Base-by-base conservation (phyloP, 2,329 filamentous ascomycete species). In the Periconia macrospinosa region DNA sequence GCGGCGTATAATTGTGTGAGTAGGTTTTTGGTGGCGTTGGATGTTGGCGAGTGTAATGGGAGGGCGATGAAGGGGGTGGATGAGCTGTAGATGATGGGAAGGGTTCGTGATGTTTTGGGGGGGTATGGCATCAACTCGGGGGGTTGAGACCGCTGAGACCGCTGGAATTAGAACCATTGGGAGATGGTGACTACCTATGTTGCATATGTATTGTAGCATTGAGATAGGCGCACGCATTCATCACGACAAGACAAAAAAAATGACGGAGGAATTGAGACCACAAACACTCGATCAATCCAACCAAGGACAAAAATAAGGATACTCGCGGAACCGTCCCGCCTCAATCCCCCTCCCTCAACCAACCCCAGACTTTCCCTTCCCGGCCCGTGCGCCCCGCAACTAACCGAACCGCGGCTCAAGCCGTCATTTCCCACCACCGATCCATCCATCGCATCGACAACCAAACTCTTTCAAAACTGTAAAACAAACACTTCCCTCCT, bases 1-100 rank as follows among this genome's bases (percentile, higher is more conserved):
- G 89, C 89, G 13, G 86, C 84, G 50, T 95, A 95, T 71, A 95
- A 95, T 70, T 92, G 89, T 68, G 90, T 95, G 15, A 92, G 88
- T 71, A 82, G 91, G 30, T 92, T 95, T 63, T 73, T 95, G 61
- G 90, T 95, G 18, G 91, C 91, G 14, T 73, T 96, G 52, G 87
- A 95, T 76, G 89, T 79, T 13, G 77, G 78, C 0, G 78, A 79
- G 64, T 72, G 71, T 60, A 75, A 75, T 58, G 59, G 42, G 23
- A 56, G 65, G 35, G 14, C 30, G 20, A 56, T 74, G 70, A 70
- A 68, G 63, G 52, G 50, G 41, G 65, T 72, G 1, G 52, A 64
- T 30, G 70, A 73, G 15, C 44, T 72, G 47, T 68, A 47, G 10
- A 41, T 3, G 10, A 41, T 3, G 14, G 14, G 37, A 18, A 6